phyloP scores from a whole-genome alignment of 2,329 filamentous ascomycete species.

The Penicillium frequentans region DNA sequence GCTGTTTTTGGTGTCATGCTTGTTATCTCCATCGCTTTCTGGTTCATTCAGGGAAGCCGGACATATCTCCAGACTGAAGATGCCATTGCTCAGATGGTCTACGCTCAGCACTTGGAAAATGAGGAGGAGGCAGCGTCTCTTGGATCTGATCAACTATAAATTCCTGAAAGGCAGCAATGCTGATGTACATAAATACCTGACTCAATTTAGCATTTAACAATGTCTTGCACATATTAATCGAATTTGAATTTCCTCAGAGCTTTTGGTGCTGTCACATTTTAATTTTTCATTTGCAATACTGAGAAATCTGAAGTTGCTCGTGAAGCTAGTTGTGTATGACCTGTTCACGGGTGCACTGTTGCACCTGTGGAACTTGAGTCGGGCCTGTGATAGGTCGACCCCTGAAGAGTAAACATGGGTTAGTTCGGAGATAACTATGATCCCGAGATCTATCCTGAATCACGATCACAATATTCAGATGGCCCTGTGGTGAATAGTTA shows the following conservation, averaged over 20 bases:
- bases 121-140: neutral
- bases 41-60: conserved; percentile 49
- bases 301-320: neutral
- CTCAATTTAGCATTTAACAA: neutral
- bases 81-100: conserved; percentile 28
- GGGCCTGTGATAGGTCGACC: neutral
- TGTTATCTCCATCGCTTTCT: conserved; percentile 51
- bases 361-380: neutral
- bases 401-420: neutral
- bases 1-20: conserved; percentile 59
- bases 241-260: neutral
- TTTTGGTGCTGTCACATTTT: neutral
- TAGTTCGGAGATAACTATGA: neutral
- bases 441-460: neutral
- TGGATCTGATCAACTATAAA: neutral
- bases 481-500: neutral
- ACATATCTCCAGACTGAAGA: conserved; percentile 38
- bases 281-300: neutral
- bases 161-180: neutral
- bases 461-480: neutral
- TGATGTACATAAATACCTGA: neutral
- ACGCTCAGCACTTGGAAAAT: conserved; percentile 28
- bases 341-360: neutral
- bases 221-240: neutral
- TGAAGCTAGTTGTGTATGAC: neutral